Conservation (phyloP, 164 flowering plant species). For the Vitis rupestris region DNA sequence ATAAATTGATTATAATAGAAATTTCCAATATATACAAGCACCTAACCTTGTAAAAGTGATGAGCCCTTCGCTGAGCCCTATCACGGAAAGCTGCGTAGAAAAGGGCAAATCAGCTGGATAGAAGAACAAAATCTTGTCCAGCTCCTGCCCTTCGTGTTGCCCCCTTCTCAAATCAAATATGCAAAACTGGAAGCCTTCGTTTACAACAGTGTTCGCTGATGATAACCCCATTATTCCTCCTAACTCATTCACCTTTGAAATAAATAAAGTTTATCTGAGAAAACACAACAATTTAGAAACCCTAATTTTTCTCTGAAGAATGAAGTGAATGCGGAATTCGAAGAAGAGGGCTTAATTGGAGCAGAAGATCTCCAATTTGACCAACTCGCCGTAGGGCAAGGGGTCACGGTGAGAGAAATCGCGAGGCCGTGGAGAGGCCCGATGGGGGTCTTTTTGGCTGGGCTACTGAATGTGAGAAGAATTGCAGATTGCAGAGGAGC, state of each 20-base stretch:
- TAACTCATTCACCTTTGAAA: constrained; percentile 4
- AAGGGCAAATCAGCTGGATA: constrained; percentile 76
- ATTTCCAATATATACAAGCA: neutral
- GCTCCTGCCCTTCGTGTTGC: constrained; percentile 86
- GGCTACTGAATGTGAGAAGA: too few species aligned
- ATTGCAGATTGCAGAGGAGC: too few species aligned
- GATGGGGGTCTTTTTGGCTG: too few species aligned
- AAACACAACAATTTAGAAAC: too few species aligned
- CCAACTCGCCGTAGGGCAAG: too few species aligned
- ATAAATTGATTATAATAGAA: too few species aligned
- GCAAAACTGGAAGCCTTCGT: constrained; percentile 59
- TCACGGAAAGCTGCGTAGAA: constrained; percentile 73
- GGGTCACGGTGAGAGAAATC: too few species aligned
- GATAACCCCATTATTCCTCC: constrained; percentile 55
- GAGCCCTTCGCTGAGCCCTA: constrained; percentile 94
- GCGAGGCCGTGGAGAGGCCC: too few species aligned
- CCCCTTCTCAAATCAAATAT: constrained; percentile 88
- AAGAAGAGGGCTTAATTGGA: too few species aligned
- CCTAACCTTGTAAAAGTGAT: constrained; percentile 86
- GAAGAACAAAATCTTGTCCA: constrained; percentile 89
- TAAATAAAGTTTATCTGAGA: neutral
- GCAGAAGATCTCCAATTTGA: too few species aligned
- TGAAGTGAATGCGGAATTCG: too few species aligned
- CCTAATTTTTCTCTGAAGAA: too few species aligned
- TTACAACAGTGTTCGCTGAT: constrained; percentile 31